These are phyloP conservation scores for Pulicaria dysenterica DNA, from an alignment of 129 eudicot genomes.

Conservation along the genomic window DNA sequence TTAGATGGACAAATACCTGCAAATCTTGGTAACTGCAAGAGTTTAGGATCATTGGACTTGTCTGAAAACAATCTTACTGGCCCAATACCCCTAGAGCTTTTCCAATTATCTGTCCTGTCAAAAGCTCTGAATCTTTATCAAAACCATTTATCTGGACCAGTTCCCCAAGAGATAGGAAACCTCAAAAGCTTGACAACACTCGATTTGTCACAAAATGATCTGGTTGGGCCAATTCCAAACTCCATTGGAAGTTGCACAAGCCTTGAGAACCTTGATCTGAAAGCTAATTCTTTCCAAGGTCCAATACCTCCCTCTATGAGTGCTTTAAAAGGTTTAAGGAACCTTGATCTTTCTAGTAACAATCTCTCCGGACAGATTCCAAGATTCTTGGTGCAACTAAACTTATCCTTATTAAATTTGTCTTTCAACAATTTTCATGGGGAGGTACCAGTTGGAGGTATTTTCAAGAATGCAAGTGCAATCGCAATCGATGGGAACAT, in stretches of 20 bases:
- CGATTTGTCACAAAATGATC: conserved; percentile 26
- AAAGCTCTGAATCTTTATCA: conserved; percentile 23
- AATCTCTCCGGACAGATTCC: conserved; percentile 42
- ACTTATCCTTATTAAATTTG: conserved; percentile 31
- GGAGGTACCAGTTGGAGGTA: conserved; percentile 37
- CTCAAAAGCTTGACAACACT: conserved; percentile 27
- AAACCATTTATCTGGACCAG: conserved; percentile 34
- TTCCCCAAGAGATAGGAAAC: conserved; percentile 37
- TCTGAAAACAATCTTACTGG: conserved; percentile 33
- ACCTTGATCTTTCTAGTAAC: conserved; percentile 38
- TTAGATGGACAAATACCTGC: conserved; percentile 34
- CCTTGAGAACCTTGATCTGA: conserved; percentile 24
- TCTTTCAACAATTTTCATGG: conserved; percentile 43
- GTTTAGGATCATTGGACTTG: conserved; percentile 24
- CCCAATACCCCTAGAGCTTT: conserved; percentile 31
- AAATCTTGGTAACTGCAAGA: conserved; percentile 34
- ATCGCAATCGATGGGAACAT: conserved; percentile 31
- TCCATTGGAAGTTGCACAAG: conserved; percentile 34
- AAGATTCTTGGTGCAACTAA: conserved; percentile 29
- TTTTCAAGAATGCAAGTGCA: conserved; percentile 32
- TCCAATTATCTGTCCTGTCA: conserved; percentile 29
- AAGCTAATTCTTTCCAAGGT: conserved; percentile 36
- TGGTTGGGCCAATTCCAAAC: conserved; percentile 32
- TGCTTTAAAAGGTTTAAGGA: conserved; percentile 23
- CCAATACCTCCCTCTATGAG: conserved; percentile 19